A percentile compares a stretch with the other conserved stretches of the same genome.
phyloP scores from a whole-genome alignment of 2,329 filamentous ascomycete species.

The Alternaria ethzedia region DNA sequence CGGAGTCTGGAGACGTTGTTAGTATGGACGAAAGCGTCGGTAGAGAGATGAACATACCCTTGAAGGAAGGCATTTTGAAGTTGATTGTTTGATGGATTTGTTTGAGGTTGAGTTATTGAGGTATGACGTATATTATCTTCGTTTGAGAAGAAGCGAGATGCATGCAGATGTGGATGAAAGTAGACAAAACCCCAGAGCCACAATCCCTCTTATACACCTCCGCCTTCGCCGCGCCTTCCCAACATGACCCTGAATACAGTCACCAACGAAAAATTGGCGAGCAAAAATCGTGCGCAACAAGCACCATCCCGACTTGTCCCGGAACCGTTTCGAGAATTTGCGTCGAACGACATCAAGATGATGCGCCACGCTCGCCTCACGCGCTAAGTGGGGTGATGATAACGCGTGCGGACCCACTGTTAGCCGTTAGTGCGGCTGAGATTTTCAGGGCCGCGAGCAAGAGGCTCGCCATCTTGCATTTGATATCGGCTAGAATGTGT shows the following conservation, averaged over 20 bases:
- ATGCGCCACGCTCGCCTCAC: conserved; percentile 26
- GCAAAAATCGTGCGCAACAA: conserved; percentile 14
- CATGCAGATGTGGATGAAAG: background rate
- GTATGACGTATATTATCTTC: background rate
- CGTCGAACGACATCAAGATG: conserved; percentile 32
- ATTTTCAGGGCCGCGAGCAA: conserved; percentile 29
- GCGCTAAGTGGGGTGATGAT: conserved; percentile 28
- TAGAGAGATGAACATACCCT: conserved; percentile 10
- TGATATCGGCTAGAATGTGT: background rate
- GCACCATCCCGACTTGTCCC: conserved; percentile 26
- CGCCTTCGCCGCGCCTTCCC: conserved; percentile 11
- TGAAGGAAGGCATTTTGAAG: conserved; percentile 28
- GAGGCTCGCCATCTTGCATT: conserved; percentile 5
- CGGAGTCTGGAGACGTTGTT: conserved; percentile 21
- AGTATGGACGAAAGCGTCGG: background rate
- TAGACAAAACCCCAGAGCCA: background rate
- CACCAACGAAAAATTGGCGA: conserved; percentile 22
- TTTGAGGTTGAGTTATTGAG: background rate
- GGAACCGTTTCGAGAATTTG: conserved; percentile 14
- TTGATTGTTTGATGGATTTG: background rate
- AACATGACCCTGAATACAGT: conserved; percentile 11
- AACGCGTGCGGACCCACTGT: conserved; percentile 31
- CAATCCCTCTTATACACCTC: conserved; percentile 18
- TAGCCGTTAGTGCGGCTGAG: conserved; percentile 30
- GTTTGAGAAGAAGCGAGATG: background rate